Evolutionary conservation across 495 filamentous ascomycete genomes (phyloP), one percentile per base, ranked within the genome.

Genomic region (Annulohypoxylon bovei): DNA sequence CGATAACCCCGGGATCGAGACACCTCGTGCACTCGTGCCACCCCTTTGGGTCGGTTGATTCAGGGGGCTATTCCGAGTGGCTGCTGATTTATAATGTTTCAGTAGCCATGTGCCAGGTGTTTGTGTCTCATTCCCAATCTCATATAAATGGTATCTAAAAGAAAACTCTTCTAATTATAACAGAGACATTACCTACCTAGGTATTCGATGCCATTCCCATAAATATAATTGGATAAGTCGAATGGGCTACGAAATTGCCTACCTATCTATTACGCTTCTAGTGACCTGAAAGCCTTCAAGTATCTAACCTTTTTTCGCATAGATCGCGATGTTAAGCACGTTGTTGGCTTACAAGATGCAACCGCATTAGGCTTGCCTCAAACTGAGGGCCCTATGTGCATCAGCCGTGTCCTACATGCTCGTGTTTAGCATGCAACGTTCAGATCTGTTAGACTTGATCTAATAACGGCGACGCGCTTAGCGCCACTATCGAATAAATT

Each of bases 1-100:
- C 30, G 49, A 53, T 49, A 53, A 65, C 68, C 62, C 62, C 62
- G 52, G 57, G 20, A 49, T 65, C 28, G 9, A 65, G 33, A 57
- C 50, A 52, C 66, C 39, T 65, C 33, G 25, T 49, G 25, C 62
- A 62, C 39, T 65, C 33, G 25, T 49, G 25, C 62, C 57, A 50
- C 44, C 4, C 27, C 62, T 47, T 25, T 46, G 56, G 55, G 46
- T 54, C 55, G 8, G 35, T 61, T 39, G 28, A 20, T 20, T 28
- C 18, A 32, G 54, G 61, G 61, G 55, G 30, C 47, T 37, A 11
- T 60, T 65, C 67, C 67, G 60, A 65, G 22, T 61, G 54, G 52
- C 57, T 23, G 39, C 23, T 39, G 39, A 47, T 16, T 42, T 49
- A 12, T 11, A 52, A 50, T 56, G 33, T 56, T 18, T 60, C 39